Base-by-base conservation (phyloP, 2,329 filamentous ascomycete genomes). In the Colletotrichum paranaense region DNA sequence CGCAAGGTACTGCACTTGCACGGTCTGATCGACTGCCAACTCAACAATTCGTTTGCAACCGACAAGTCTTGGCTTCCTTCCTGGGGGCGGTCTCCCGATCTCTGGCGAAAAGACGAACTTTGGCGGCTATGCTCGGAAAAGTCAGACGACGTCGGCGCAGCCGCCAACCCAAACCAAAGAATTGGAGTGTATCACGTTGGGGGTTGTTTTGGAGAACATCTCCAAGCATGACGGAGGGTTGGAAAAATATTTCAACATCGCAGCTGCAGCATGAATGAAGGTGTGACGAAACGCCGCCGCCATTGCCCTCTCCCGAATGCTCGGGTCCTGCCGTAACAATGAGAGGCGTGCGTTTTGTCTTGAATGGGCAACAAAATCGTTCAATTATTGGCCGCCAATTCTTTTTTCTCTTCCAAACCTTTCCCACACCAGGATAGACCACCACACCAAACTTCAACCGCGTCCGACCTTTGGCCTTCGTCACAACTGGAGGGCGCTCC, bases 281-380 rank as follows among this genome's bases (percentile, higher is more conserved):
- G 59, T 57, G 60, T 70, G 67, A 73, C 66, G 70, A 73, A 73
- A 73, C 67, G 60, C 42, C 24, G 46, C 46, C 32, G 46, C 46
- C 70, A 70, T 52, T 70, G 38, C 55, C 49, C 67, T 62, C 70
- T 73, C 49, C 67, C 70, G 60, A 66, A 32, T 66, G 46, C 38
- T 73, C 67, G 70, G 70, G 64, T 73, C 67, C 70, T 73, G 67
- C 67, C 60, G 70, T 60, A 49, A 60, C 32, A 68, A 63, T 30
- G 22, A 55, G 38, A 42, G 60, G 35, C 67, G 26, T 56, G 65
- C 26, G 19, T 26, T 55, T 14, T 55, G 22, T 73, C 60, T 30
- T 58, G 55, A 60, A 73, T 46, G 46, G 46, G 70, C 53, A 49
- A 49, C 46, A 5, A 70, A 28, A 65, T 32, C 35, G 35, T n/a